Percentiles rank a stretch among this genome's conserved stretches.
Evolutionary conservation across 352 stramenopile genomes (phyloP).

Genomic region (Aphanomyces invadans): DNA sequence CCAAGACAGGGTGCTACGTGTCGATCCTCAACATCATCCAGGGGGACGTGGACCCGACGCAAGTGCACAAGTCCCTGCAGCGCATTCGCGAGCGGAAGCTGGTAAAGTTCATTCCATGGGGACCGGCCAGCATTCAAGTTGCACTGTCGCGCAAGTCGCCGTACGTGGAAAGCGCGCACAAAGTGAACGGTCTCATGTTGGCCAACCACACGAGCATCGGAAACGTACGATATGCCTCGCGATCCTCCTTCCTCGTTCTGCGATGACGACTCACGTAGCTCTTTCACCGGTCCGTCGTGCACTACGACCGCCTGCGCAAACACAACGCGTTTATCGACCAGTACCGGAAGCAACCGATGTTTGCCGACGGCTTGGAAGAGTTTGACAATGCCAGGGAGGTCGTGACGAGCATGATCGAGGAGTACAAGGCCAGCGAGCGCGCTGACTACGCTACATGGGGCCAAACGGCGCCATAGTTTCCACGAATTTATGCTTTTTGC

Average conservation of each 20-base stretch:
- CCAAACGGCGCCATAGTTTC: slow-evolving; percentile 27
- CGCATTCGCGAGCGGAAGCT: slow-evolving; percentile 96
- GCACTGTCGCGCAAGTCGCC: slow-evolving; percentile 95
- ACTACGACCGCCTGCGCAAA: slow-evolving; percentile 97
- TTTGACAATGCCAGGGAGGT: slow-evolving; percentile 81
- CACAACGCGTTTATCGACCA: slow-evolving; percentile 99
- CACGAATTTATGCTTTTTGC: too few species aligned
- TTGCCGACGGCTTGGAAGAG: slow-evolving; percentile 82
- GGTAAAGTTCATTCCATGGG: slow-evolving; percentile 98
- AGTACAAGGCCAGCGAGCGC: slow-evolving; percentile 78
- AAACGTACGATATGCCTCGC: slow-evolving; percentile 34
- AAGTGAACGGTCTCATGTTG: slow-evolving; percentile 97
- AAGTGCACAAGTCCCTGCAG: slow-evolving; percentile 98
- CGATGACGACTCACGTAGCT: slow-evolving; percentile 30
- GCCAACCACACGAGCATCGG: slow-evolving; percentile 98
- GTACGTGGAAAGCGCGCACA: slow-evolving; percentile 96
- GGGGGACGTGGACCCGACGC: slow-evolving; percentile 96
- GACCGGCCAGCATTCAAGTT: slow-evolving; percentile 98
- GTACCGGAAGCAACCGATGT: slow-evolving; percentile 98
- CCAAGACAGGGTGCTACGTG: slow-evolving; percentile 97
- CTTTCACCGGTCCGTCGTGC: slow-evolving; percentile 87
- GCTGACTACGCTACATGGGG: slow-evolving; percentile 75
- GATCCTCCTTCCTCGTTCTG: slow-evolving; percentile 17
- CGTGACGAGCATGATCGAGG: slow-evolving; percentile 75
- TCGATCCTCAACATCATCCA: slow-evolving; percentile 99